Base-by-base conservation (phyloP, 1,139 yeast species). In the Sugiyamaella grinbergsii region DNA sequence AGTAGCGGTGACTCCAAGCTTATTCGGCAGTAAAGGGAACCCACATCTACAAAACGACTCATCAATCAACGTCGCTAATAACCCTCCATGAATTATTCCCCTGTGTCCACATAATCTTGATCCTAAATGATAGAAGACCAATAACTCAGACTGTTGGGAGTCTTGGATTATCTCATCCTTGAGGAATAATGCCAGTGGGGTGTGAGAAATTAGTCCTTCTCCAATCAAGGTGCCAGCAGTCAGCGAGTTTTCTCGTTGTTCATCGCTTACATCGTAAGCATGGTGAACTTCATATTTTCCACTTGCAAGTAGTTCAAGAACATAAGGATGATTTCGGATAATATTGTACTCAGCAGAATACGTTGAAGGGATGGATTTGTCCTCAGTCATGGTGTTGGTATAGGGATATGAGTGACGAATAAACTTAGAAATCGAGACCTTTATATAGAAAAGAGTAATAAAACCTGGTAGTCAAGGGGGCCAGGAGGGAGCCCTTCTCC, bases 31-130 rank as follows among this genome's bases (percentile, higher is more conserved):
- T 28, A 77, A 71, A 4, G 91, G 82, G 64, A 90, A 93, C 16
- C 96, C 98, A 63, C 96, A 87, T 42, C 82, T 77, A 62, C 96
- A 89, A 40, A 93, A 73, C 0, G 87, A 83, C 66, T 93, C 98
- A 67, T 93, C 98, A 43, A 93, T 63, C 33, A 93, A 70, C 1
- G 96, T 84, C 1, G 96, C 81, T 1, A 91, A 71, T 3, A 91
- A 75, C 0, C 98, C 98, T 58, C 93, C 91, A 63, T 93, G 98
- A 28, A 93, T 79, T 49, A 81, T 80, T 0, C 89, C 89, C 53
- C 81, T 85, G 56, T 81, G 81, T 42, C 87, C 85, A 7, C 82
- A 75, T 33, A 91, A 68, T 42, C 77, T 75, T 3, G 72, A 66
- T 0, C 97, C 97, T 46, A 90, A 68, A 60, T 87, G 89, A 62